phyloP scores from a whole-genome alignment of 2,329 filamentous ascomycete species.

The Penicillium sp. region DNA sequence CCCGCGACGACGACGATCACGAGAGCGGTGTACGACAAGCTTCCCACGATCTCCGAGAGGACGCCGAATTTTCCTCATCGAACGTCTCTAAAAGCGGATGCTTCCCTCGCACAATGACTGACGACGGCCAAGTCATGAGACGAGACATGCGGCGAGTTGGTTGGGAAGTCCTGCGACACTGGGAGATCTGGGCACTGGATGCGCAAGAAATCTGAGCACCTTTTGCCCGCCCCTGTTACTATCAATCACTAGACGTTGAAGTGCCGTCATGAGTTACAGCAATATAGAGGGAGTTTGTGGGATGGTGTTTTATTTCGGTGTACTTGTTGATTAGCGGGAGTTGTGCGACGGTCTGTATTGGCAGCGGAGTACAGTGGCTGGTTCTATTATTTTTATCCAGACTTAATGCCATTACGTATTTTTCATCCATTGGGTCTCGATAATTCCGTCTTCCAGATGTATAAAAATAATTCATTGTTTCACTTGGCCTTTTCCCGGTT shows the following conservation, averaged over 20 bases:
- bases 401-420: not conserved
- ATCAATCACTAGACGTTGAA: not conserved
- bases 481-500: too few relatives aligned
- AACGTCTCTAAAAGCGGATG: conserved; percentile 7
- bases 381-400: not conserved
- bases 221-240: not conserved
- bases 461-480: not conserved
- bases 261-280: not conserved
- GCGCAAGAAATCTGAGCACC: conserved; percentile 31
- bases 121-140: conserved; percentile 30
- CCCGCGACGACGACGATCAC: conserved; percentile 19
- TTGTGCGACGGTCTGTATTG: not conserved
- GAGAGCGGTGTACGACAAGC: not conserved
- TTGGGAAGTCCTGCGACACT: conserved; percentile 42
- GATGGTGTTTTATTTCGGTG: not conserved
- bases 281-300: not conserved
- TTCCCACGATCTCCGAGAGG: not conserved
- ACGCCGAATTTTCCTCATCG: not conserved
- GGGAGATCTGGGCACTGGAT: conserved; percentile 47
- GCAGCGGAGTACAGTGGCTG: not conserved
- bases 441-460: not conserved
- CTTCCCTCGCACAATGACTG: conserved; percentile 9
- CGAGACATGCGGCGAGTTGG: conserved; percentile 37
- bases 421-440: not conserved
- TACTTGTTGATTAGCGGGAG: not conserved